Conservation (phyloP, 2,329 filamentous ascomycete genomes). For the Fusarium fracticaudum region DNA sequence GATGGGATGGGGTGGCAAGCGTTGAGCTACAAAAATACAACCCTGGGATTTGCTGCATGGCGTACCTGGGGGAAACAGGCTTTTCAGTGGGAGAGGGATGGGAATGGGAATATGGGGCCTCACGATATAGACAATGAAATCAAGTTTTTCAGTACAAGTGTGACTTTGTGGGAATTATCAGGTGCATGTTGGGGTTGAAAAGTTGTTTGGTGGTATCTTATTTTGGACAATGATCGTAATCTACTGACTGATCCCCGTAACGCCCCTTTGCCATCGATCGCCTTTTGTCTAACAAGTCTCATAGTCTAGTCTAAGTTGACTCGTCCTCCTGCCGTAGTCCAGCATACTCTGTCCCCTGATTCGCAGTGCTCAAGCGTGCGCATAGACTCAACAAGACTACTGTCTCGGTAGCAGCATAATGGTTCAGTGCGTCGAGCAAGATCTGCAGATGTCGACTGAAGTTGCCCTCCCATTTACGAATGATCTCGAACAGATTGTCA, state of each 20-base stretch:
- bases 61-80: slow-evolving; percentile 5
- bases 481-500: slow-evolving; percentile 83
- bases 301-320: slow-evolving; percentile 28
- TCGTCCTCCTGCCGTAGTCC: slow-evolving; percentile 70
- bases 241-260: slow-evolving; percentile 33
- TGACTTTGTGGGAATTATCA: background rate
- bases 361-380: slow-evolving; percentile 82
- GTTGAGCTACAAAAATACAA: slow-evolving; percentile 37
- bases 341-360: slow-evolving; percentile 76
- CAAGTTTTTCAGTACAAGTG: slow-evolving; percentile 1
- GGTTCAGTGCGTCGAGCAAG: slow-evolving; percentile 92
- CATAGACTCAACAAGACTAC: slow-evolving; percentile 91
- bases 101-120: background rate
- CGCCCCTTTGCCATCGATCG: slow-evolving; percentile 19
- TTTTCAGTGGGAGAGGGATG: background rate
- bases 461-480: slow-evolving; percentile 92
- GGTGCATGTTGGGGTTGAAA: slow-evolving; percentile 12
- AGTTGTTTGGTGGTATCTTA: slow-evolving; percentile 40
- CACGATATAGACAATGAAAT: slow-evolving; percentile 27
- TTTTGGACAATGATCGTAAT: slow-evolving; percentile 27
- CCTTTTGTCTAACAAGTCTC: background rate
- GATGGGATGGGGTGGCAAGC: slow-evolving; percentile 24
- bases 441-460: slow-evolving; percentile 94
- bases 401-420: slow-evolving; percentile 96
- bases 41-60: slow-evolving; percentile 20